These are phyloP conservation scores for Kwoniella botswanensis DNA, from an alignment of 768 basidiomycete genomes.

Conservation along the genomic window DNA sequence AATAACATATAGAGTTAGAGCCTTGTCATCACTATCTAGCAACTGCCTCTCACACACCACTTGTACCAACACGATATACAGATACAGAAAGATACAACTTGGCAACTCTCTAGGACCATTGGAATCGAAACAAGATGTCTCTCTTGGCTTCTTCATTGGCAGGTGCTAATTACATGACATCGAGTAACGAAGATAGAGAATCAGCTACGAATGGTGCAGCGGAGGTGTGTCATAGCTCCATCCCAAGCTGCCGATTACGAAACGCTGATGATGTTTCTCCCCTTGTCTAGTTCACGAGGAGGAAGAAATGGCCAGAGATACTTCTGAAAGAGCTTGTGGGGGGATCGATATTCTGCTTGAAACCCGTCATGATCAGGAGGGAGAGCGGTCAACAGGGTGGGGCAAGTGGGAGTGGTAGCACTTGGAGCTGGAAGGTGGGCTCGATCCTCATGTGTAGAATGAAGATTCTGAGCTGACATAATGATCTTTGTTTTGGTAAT, in stretches of 20 bases:
- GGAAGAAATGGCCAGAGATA: conserved; percentile 57
- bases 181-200: conserved; percentile 26
- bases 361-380: conserved; percentile 34
- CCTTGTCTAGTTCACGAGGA: conserved; percentile 50
- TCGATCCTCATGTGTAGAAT: no score
- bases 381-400: conserved; percentile 9
- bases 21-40: no score
- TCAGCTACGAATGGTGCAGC: conserved; percentile 28
- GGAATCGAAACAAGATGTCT: conserved; percentile 16
- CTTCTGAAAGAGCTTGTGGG: conserved; percentile 55
- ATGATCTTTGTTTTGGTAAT: no score
- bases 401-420: not conserved
- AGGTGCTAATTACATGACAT: conserved; percentile 31
- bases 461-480: no score
- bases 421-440: conserved; percentile 31
- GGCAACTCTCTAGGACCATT: not conserved
- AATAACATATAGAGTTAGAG: no score
- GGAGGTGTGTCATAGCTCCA: conserved; percentile 15
- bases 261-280: not conserved
- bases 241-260: not conserved
- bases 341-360: conserved; percentile 54
- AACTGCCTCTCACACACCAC: no score
- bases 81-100: not conserved
- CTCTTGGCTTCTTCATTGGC: conserved; percentile 29
- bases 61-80: no score